Percentiles rank a stretch among this genome's conserved stretches.
phyloP scores from a whole-genome alignment of 2,329 filamentous ascomycete species.

The Fusarium coicis region DNA sequence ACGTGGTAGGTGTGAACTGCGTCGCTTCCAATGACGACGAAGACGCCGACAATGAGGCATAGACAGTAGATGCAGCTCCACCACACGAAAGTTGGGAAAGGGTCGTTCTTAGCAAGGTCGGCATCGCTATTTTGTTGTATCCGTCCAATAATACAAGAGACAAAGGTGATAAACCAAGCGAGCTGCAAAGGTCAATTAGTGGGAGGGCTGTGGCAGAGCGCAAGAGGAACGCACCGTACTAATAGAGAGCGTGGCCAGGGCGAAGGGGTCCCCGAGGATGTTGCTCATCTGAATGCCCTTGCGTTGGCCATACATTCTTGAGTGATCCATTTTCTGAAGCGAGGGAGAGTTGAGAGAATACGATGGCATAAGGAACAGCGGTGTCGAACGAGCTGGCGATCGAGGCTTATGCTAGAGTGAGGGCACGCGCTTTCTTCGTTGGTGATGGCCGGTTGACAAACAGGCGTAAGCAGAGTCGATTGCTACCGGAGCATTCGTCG shows the following conservation, averaged over 20 bases:
- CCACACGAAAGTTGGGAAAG: constrained; percentile 90
- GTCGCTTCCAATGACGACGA: constrained; percentile 85
- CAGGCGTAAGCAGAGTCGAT: constrained; percentile 31
- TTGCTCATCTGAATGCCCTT: constrained; percentile 82
- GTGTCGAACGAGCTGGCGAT: constrained; percentile 18
- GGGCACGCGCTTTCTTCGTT: constrained; percentile 27
- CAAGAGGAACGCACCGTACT: constrained; percentile 73
- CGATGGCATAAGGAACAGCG: constrained; percentile 71
- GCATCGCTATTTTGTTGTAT: constrained; percentile 56
- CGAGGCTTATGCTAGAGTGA: constrained; percentile 12
- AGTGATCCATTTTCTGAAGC: constrained; percentile 82
- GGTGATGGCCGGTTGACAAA: constrained; percentile 8
- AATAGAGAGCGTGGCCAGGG: constrained; percentile 93
- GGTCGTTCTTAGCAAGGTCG: constrained; percentile 21
- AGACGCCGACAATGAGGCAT: constrained; percentile 82
- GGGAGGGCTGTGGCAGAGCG: neutral
- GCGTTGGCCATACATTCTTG: constrained; percentile 66
- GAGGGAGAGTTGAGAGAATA: constrained; percentile 80
- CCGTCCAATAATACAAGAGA: constrained; percentile 82
- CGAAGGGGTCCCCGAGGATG: constrained; percentile 95
- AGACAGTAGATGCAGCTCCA: constrained; percentile 90
- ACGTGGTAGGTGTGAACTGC: constrained; percentile 89
- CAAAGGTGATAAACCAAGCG: constrained; percentile 93
- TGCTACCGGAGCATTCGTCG: constrained; percentile 47
- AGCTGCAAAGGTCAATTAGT: constrained; percentile 66